Percentiles rank a stretch among this genome's conserved stretches.
phyloP scores from a whole-genome alignment of 345 rosid genomes.

The Syzygium aqueum region DNA sequence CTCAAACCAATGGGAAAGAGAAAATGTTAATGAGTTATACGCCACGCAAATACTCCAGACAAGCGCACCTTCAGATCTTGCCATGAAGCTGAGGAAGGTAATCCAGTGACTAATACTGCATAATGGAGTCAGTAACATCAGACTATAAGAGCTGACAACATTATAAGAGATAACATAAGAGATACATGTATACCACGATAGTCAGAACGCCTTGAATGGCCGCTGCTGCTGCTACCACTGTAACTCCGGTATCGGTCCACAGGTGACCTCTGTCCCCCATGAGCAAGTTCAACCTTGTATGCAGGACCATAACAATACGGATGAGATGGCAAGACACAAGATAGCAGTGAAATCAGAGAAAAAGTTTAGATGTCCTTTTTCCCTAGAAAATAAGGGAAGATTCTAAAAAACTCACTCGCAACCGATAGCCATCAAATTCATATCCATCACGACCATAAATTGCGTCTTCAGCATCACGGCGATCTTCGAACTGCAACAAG shows the following conservation, averaged over 20 bases:
- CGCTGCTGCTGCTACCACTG: conserved; percentile 49
- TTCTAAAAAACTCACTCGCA: conserved; percentile 50
- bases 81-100: conserved; percentile 98
- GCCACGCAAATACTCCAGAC: neutral
- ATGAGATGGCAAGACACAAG: neutral
- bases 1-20: neutral
- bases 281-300: conserved; percentile 86
- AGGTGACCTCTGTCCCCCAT: conserved; percentile 75
- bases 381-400: neutral
- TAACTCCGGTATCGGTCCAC: conserved; percentile 63
- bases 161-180: neutral
- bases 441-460: conserved; percentile 87
- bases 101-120: conserved; percentile 79
- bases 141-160: neutral
- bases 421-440: conserved; percentile 69
- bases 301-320: neutral
- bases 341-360: neutral
- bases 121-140: neutral
- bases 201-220: conserved; percentile 74
- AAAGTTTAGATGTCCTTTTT: neutral
- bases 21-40: neutral
- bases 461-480: conserved; percentile 95
- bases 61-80: conserved; percentile 83
- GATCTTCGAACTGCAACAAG: conserved; percentile 69
- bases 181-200: conserved; percentile 55